Base-by-base conservation (phyloP, 2,329 filamentous ascomycete species). In the Exophiala sideris region DNA sequence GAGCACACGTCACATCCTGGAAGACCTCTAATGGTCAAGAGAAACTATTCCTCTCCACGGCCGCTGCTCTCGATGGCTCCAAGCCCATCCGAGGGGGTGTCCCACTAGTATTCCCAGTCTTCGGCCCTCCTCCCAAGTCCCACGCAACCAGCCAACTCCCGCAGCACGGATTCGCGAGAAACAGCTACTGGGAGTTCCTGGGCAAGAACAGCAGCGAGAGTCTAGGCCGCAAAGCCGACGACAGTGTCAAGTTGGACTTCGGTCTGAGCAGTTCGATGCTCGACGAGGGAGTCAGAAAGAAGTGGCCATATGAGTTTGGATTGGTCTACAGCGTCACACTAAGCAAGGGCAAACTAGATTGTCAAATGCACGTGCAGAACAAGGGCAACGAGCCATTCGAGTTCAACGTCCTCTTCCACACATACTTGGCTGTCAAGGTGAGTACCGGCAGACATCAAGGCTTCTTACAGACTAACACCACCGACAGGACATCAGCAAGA, bases 141-240 rank as follows among this genome's bases (percentile, higher is more conserved):
- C 83, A 87, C 62, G 80, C 87, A n/a, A 94, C 90, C 24, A 83
- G 83, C 48, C 76, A 82, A 61, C 86, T 99, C 21, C 86, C 91
- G 3, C 91, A 96, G 74, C 94, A 97, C 76, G 94, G 94, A 63
- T 95, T 99, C 73, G 94, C 92, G 36, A 89, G 94, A 64, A 91
- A 83, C 67, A 88, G 86, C 42, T 82, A 82, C 59, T 99, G 94
- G 94, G 91, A 97, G 71, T 96, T 94, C 70, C 80, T 99, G 48
- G 91, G 91, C 67, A 95, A 92, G 74, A 89, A 86, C 5, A 85
- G 82, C n/a, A 83, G 81, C 5, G 62, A 64, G 67, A 72, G 59
- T 73, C 67, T 54, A 67, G 73, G 62, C 53, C 70, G 58, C 56
- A 71, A 71, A 42, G 76, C 75, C 58, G 80, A 88, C 67, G 77